Base-by-base conservation (phyloP, 2,329 filamentous ascomycete genomes). In the Pseudogymnoascus sp. region DNA sequence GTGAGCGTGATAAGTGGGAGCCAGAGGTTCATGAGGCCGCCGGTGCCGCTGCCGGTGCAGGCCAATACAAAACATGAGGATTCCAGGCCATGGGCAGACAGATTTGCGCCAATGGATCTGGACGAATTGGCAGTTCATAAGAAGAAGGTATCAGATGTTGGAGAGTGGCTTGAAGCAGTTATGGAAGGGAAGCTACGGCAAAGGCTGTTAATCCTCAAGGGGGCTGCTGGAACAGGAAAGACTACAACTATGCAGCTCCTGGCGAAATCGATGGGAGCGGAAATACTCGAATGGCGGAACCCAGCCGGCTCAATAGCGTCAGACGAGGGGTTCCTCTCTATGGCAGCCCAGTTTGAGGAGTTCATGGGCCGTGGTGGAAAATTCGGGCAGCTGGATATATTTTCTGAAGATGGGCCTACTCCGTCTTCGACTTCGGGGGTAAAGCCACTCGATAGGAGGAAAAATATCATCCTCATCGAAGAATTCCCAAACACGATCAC, bases 101-200 rank as follows among this genome's bases (percentile, higher is more conserved):
- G 87, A 68, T 97, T 91, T 74, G 87, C 84, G 1, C 93, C 93
- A 0, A 70, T 74, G 2, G 88, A 83, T 68, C 74, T 97, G 11
- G 86, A 92, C 14, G 93, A 97, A 76, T 79, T 99, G 53, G 93
- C 89, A 0, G 93, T 99, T 16, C 92, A 99, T 75, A 97, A 95
- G 78, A 94, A 85, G 70, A 99, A 99, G 74, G 90, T 97, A 5
- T 77, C 84, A 1, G 92, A 97, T 75, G 92, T 97, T 53, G 84
- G 86, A 64, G 81, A 77, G 64, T 97, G 94, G 92, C 77, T 99
- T 35, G 84, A 89, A 47, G 84, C 87, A 71, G 90, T 91, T 16
- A 82, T 91, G 66, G 74, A 76, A 25, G 89, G 90, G 14, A 78
- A 79, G 38, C 76, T 83, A 74, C 79, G 83, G 65, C 86, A 96